These are phyloP conservation scores for Phytophthora tentaculata DNA, from an alignment of 352 stramenopile species.

Conservation along the genomic window DNA sequence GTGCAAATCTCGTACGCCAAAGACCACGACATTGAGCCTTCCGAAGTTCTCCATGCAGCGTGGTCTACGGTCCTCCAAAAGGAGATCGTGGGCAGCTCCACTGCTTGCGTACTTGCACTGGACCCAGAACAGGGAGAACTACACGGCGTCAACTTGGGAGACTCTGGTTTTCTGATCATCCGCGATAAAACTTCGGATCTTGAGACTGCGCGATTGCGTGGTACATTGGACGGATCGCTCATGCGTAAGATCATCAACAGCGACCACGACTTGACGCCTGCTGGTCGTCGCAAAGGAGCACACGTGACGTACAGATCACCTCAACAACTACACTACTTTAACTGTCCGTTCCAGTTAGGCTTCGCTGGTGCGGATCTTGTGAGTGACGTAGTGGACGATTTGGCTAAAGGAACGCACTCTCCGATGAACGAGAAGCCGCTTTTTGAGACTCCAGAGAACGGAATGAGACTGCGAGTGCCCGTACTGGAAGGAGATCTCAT, in stretches of 20 bases:
- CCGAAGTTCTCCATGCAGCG: conserved; percentile 70
- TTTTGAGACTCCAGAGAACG: conserved; percentile 93
- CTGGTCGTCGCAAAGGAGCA: conserved; percentile 74
- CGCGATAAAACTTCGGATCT: conserved; percentile 77
- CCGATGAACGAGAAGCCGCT: conserved; percentile 77
- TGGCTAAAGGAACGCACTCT: conserved; percentile 48
- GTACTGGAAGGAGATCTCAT: conserved; percentile 95
- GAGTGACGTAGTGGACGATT: conserved; percentile 57
- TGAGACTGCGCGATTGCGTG: conserved; percentile 65
- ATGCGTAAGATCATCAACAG: conserved; percentile 74
- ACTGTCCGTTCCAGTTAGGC: conserved; percentile 95
- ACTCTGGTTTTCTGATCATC: conserved; percentile 91
- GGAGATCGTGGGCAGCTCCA: conserved; percentile 93
- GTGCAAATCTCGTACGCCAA: conserved; percentile 66
- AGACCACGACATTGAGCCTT: conserved; percentile 64
- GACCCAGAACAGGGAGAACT: conserved; percentile 93
- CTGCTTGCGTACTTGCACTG: conserved; percentile 92
- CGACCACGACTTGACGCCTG: conserved; percentile 68
- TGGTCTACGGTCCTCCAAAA: conserved; percentile 87
- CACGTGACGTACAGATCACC: conserved; percentile 94
- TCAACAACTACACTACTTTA: conserved; percentile 97
- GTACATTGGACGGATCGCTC: conserved; percentile 77
- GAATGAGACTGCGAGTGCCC: conserved; percentile 93
- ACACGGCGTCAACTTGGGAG: conserved; percentile 95
- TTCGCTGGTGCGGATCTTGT: conserved; percentile 59